Evolutionary conservation across 2,329 filamentous ascomycete species (phyloP).

Genomic region (Xylariaceae sp.): DNA sequence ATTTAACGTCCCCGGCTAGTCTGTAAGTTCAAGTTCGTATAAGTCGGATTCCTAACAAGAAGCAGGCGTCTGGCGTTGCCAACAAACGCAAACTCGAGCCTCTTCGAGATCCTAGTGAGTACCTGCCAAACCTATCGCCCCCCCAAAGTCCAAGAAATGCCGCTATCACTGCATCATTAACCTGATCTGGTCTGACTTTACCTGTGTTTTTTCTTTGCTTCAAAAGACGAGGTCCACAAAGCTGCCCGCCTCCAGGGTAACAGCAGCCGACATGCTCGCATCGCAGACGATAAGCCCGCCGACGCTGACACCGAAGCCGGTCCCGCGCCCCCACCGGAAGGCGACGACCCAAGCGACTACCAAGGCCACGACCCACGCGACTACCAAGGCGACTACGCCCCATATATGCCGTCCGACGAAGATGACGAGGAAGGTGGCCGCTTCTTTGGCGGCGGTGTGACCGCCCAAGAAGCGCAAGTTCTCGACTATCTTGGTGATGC

Average conservation of each 20-base stretch:
- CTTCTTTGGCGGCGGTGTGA: constrained; percentile 92
- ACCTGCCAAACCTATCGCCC: background rate
- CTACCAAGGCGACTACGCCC: constrained; percentile 30
- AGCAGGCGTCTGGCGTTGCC: constrained; percentile 35
- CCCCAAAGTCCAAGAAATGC: background rate
- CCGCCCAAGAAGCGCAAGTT: constrained; percentile 70
- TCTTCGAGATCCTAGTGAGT: constrained; percentile 56
- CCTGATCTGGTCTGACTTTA: background rate
- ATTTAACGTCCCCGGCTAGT: background rate
- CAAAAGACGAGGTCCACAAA: constrained; percentile 57
- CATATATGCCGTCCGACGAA: constrained; percentile 27
- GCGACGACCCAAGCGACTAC: constrained; percentile 35
- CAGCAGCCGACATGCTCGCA: constrained; percentile 39
- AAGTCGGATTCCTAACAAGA: constrained; percentile 7
- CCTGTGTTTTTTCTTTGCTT: background rate
- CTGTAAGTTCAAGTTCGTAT: background rate
- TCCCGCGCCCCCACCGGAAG: constrained; percentile 46
- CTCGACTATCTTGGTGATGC: constrained; percentile 74
- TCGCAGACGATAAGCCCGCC: constrained; percentile 37
- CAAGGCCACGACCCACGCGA: no score
- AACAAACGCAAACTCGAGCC: constrained; percentile 61
- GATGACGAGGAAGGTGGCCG: constrained; percentile 82
- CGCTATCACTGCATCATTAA: background rate
- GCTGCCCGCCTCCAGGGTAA: constrained; percentile 48
- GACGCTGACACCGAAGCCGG: constrained; percentile 43